Evolutionary conservation across 305 asterid genomes (phyloP).

Genomic region (Rubia balearica): DNA sequence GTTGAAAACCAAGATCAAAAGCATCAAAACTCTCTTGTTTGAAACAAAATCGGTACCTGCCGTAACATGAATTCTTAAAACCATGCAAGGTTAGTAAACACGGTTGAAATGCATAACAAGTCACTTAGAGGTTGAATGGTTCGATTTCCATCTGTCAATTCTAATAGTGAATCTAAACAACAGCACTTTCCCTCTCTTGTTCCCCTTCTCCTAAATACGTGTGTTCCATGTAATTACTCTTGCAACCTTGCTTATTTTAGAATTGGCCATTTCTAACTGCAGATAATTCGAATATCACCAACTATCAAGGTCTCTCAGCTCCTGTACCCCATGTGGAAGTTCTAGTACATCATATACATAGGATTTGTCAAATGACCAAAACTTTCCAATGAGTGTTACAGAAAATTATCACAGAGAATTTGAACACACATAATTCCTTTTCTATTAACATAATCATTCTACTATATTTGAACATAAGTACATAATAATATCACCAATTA

Average conservation of each 20-base stretch:
- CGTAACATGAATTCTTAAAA: no score
- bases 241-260: not conserved
- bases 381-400: not conserved
- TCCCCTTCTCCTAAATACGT: no score
- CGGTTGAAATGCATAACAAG: no score
- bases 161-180: no score
- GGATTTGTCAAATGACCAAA: not conserved
- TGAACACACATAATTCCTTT: not conserved
- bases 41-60: no score
- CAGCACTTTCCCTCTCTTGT: no score
- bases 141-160: no score
- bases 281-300: not conserved
- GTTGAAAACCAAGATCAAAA: no score
- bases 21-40: no score
- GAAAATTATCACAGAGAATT: not conserved
- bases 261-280: not conserved
- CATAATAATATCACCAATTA: not conserved
- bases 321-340: not conserved
- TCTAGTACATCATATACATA: not conserved
- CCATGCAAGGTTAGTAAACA: no score
- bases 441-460: not conserved
- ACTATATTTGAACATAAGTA: not conserved
- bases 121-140: no score
- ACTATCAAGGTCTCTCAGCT: not conserved
- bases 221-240: no score